Evolutionary conservation across 2,329 filamentous ascomycete species (phyloP).

Genomic region (Arthroderma sp.): DNA sequence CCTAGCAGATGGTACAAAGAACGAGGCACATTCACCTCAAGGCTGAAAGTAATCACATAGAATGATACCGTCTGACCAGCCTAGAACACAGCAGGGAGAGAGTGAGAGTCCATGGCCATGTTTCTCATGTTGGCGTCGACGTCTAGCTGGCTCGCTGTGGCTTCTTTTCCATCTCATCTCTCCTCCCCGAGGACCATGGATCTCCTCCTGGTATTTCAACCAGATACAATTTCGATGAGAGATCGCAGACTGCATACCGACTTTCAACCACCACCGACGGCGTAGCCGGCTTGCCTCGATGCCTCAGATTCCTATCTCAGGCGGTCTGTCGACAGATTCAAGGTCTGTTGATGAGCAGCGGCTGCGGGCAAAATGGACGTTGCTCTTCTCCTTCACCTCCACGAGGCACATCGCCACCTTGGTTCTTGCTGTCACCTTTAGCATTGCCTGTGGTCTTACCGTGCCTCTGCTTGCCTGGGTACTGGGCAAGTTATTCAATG

Average conservation of each 20-base stretch:
- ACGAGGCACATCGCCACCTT: constrained; percentile 47
- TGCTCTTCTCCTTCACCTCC: constrained; percentile 63
- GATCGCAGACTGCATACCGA: not conserved
- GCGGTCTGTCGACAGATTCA: not conserved
- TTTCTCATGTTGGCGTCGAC: not conserved
- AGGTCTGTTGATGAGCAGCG: not conserved
- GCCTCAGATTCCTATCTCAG: not conserved
- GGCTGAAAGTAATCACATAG: not conserved
- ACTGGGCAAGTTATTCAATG: constrained; percentile 62
- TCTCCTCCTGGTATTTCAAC: not conserved
- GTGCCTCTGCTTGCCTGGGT: constrained; percentile 57
- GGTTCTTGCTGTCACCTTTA: constrained; percentile 42
- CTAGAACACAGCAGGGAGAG: no score
- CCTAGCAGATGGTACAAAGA: not conserved
- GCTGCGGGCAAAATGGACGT: constrained; percentile 33
- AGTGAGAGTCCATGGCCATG: not conserved
- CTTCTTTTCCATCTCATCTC: not conserved
- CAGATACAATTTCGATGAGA: not conserved
- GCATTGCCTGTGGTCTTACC: constrained; percentile 49
- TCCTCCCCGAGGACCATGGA: not conserved
- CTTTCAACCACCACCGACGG: not conserved
- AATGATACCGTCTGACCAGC: not conserved
- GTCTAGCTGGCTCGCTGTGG: not conserved
- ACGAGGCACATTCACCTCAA: not conserved
- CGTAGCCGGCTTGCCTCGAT: not conserved